Percentiles rank a stretch among this genome's conserved stretches.
Evolutionary conservation across 176 grass and related monocot genomes (phyloP).

Genomic region (Secale cereale): DNA sequence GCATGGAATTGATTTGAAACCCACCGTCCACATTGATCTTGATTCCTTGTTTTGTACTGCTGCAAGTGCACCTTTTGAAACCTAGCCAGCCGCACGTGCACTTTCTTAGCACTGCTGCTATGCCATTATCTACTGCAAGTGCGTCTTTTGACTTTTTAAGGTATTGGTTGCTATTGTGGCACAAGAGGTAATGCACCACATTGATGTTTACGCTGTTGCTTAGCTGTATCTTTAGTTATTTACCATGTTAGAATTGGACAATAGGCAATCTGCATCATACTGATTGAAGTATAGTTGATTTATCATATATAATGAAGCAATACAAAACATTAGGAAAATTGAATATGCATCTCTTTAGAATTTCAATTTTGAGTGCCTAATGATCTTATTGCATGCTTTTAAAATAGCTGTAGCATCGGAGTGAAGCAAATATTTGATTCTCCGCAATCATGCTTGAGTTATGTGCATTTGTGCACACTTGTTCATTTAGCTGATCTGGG

Average conservation of each 20-base stretch:
- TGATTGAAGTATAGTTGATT: background rate
- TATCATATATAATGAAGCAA: background rate
- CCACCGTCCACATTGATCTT: too few species aligned
- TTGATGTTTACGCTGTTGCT: background rate
- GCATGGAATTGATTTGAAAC: too few species aligned
- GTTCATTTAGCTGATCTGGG: slow-evolving; percentile 11
- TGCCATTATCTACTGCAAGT: slow-evolving; percentile 3
- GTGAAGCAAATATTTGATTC: background rate
- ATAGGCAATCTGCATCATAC: background rate
- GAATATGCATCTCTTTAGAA: background rate
- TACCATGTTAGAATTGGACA: background rate
- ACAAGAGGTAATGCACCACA: background rate
- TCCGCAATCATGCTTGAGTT: background rate
- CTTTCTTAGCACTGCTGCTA: background rate
- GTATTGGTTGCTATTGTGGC: background rate
- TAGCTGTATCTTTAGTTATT: background rate
- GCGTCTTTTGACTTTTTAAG: background rate
- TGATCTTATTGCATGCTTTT: slow-evolving; percentile 5
- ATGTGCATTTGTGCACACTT: background rate
- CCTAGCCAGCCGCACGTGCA: too few species aligned
- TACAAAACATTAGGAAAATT: background rate
- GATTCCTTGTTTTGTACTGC: too few species aligned
- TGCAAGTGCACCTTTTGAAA: too few species aligned
- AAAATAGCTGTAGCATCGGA: background rate
- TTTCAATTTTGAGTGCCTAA: background rate